Base-by-base conservation (phyloP, 805 yeast genomes). In the Aciculoconidium aculeatum region DNA sequence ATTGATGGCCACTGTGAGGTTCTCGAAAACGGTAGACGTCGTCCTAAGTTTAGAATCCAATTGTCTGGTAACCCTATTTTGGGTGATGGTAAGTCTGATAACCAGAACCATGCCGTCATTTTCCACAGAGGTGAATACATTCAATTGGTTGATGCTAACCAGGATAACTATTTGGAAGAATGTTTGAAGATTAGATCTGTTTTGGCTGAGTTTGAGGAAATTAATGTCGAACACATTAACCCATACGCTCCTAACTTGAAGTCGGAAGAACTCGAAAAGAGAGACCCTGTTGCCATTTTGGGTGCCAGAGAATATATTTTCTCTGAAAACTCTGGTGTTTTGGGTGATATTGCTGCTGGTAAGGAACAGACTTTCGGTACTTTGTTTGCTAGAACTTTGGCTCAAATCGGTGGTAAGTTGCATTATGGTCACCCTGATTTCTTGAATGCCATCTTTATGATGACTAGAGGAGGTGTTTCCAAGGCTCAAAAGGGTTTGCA, bases 361-460 rank as follows among this genome's bases (percentile, higher is more conserved):
- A 82, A 82, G 55, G 94, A 82, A 65, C 94, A 82, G 60, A 81
- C 92, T 32, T 82, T 82, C 51, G 94, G 94, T 63, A 82, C 94
- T 0, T 61, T 82, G 44, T 82, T 80, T 48, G 84, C 92, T 8
- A 72, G 94, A 67, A 82, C 92, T 14, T 65, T 82, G 47, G 80
- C 90, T 38, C 86, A 80, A 62, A 72, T 82, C 53, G 92, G 92
- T 51, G 92, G 88, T 52, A 82, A 82, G 48, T 67, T 82, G 49
- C 92, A 82, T 66, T 82, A 82, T 61, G 94, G 94, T 55, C 92
- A 82, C 59, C 94, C 94, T 31, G 94, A 82, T 71, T 82, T 82
- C 61, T 58, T 82, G 48, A 81, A 82, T 47, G 70, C 78, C 27
- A 68, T 77, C 29, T 82, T 65, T 49, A 82, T 82, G 90, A 77